Percentiles rank a stretch among this genome's conserved stretches.
Evolutionary conservation across 495 filamentous ascomycete species (phyloP).

Genomic region (Aspergillus funiculosus): DNA sequence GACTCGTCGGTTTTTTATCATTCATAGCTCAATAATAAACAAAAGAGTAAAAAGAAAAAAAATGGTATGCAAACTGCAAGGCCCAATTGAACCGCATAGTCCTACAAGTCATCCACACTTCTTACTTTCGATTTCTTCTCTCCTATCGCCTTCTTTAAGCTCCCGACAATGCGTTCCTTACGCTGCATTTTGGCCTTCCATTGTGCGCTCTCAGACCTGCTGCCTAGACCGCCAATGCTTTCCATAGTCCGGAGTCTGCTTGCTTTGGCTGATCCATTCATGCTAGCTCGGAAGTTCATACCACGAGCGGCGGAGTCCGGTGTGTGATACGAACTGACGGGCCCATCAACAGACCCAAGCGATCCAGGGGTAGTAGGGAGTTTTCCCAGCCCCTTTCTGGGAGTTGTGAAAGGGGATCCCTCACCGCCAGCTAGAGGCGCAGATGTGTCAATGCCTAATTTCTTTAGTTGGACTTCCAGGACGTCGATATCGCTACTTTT

Average conservation of each 20-base stretch:
- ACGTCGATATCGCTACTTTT: slow-evolving; percentile 84
- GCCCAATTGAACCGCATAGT: slow-evolving; percentile 10
- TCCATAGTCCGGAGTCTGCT: slow-evolving; percentile 41
- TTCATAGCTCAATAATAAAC: slow-evolving; percentile 12
- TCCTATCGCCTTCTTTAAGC: slow-evolving; percentile 36
- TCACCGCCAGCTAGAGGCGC: slow-evolving; percentile 44
- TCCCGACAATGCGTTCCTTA: slow-evolving; percentile 48
- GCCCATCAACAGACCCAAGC: slow-evolving; percentile 35
- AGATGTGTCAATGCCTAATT: slow-evolving; percentile 53
- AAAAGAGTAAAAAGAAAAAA: slow-evolving; percentile 6
- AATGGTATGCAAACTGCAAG: slow-evolving; percentile 7
- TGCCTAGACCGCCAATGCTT: slow-evolving; percentile 29
- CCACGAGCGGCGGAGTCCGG: slow-evolving; percentile 45
- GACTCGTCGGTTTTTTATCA: slow-evolving; percentile 15
- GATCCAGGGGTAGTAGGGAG: slow-evolving; percentile 39
- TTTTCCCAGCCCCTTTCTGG: slow-evolving; percentile 34
- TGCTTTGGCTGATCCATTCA: slow-evolving; percentile 42
- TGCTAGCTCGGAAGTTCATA: slow-evolving; percentile 38
- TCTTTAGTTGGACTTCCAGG: slow-evolving; percentile 76
- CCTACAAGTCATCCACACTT: slow-evolving; percentile 32
- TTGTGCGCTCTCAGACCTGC: slow-evolving; percentile 51
- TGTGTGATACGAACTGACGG: slow-evolving; percentile 47
- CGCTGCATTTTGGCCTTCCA: slow-evolving; percentile 53
- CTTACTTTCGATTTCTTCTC: slow-evolving; percentile 35
- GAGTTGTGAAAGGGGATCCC: slow-evolving; percentile 60